phyloP scores from a whole-genome alignment of 75 land plant genomes.

The Azolla pinnata region DNA sequence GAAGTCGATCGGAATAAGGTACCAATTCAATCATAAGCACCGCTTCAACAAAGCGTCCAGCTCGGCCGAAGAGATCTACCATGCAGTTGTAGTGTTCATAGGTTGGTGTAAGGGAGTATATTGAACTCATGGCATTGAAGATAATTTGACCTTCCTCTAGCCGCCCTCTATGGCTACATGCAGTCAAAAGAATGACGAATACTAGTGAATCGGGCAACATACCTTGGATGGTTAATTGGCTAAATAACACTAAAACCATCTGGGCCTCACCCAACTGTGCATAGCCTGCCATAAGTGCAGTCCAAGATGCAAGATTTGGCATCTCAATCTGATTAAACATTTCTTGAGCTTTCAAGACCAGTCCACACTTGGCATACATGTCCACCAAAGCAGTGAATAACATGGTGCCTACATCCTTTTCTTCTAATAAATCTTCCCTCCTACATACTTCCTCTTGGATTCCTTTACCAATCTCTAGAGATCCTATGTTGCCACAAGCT shows the following conservation, averaged over 20 bases:
- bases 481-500: neutral
- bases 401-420: conserved; percentile 14
- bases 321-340: neutral
- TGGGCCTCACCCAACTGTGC: too few species aligned
- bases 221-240: too few species aligned
- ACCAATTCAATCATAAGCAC: neutral
- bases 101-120: neutral
- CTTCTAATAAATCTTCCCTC: conserved; percentile 16
- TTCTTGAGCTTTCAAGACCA: too few species aligned
- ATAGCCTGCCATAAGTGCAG: too few species aligned
- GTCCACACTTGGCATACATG: conserved; percentile 10
- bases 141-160: too few species aligned
- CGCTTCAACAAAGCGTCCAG: neutral
- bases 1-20: neutral
- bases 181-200: too few species aligned
- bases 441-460: neutral
- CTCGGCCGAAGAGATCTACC: neutral
- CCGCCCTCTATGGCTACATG: too few species aligned
- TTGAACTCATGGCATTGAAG: neutral
- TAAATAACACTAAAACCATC: too few species aligned
- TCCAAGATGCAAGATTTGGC: too few species aligned
- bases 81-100: neutral
- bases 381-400: conserved; percentile 20
- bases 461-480: neutral
- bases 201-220: too few species aligned